Conservation (phyloP, 78 protist species). For the Chrysochromulina tobinii region DNA sequence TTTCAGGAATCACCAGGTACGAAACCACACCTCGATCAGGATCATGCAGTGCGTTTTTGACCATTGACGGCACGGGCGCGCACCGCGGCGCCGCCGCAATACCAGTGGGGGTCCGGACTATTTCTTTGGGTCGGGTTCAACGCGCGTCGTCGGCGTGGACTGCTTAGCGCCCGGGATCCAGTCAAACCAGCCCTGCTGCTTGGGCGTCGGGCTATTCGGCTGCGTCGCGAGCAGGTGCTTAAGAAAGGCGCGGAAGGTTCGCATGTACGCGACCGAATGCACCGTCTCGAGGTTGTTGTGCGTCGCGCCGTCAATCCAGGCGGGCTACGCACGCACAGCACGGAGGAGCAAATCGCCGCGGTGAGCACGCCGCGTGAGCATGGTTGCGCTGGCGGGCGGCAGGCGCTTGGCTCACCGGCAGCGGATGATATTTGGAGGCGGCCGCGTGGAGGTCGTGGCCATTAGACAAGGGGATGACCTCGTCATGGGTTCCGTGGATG, state of each 20-base stretch:
- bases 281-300: neutral
- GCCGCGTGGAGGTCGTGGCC: neutral
- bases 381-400: too few species aligned
- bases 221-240: neutral
- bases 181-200: neutral
- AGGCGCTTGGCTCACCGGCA: neutral
- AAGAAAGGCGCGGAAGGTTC: neutral
- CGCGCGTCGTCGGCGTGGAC: too few species aligned
- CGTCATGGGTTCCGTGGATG: neutral
- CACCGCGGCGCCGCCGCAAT: too few species aligned
- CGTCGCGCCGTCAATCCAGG: neutral
- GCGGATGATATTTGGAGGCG: neutral
- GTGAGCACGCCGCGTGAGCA: too few species aligned
- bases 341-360: too few species aligned
- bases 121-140: too few species aligned
- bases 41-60: too few species aligned
- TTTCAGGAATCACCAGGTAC: too few species aligned
- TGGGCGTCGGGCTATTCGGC: neutral
- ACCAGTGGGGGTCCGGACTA: too few species aligned
- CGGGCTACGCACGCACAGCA: neutral
- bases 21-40: too few species aligned
- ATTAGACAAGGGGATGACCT: neutral
- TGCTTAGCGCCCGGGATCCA: too few species aligned
- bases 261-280: neutral
- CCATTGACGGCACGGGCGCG: too few species aligned